These are phyloP conservation scores for Diaporthe capsici DNA, from an alignment of 2,329 filamentous ascomycete species.

Conservation along the genomic window DNA sequence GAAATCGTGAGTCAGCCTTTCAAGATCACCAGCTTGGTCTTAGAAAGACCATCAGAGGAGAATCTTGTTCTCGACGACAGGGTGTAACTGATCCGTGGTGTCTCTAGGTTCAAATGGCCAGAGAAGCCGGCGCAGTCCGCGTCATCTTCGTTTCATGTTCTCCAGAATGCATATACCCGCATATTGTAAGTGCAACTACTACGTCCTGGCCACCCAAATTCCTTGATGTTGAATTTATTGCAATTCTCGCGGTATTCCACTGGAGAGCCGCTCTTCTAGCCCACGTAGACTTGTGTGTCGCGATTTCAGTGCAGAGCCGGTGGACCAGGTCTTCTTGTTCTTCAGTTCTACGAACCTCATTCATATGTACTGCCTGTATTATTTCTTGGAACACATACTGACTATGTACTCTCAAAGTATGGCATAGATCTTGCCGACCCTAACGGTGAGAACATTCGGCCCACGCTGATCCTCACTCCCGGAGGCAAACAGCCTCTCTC, in stretches of 20 bases:
- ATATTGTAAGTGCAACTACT: not conserved
- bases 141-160: slow-evolving; percentile 16
- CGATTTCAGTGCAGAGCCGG: not conserved
- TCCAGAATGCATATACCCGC: slow-evolving; percentile 18
- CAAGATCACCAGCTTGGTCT: not conserved
- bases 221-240: not conserved
- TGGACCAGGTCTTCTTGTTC: not conserved
- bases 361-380: not conserved
- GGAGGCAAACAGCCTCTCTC: slow-evolving; percentile 73
- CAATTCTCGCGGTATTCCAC: not conserved
- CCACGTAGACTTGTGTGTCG: not conserved
- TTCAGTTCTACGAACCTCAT: not conserved
- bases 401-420: not conserved
- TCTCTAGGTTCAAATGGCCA: slow-evolving; percentile 7
- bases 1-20: slow-evolving; percentile 88
- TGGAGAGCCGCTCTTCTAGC: not conserved
- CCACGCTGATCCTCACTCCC: not conserved
- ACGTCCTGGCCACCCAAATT: not conserved
- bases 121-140: slow-evolving; percentile 2
- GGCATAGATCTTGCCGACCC: slow-evolving; percentile 21
- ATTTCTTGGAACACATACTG: not conserved
- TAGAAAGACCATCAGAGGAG: not conserved
- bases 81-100: not conserved
- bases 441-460: not conserved
- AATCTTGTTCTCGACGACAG: not conserved